Base-by-base conservation (phyloP, 768 basidiomycete genomes). In the Lactarius trivialis region DNA sequence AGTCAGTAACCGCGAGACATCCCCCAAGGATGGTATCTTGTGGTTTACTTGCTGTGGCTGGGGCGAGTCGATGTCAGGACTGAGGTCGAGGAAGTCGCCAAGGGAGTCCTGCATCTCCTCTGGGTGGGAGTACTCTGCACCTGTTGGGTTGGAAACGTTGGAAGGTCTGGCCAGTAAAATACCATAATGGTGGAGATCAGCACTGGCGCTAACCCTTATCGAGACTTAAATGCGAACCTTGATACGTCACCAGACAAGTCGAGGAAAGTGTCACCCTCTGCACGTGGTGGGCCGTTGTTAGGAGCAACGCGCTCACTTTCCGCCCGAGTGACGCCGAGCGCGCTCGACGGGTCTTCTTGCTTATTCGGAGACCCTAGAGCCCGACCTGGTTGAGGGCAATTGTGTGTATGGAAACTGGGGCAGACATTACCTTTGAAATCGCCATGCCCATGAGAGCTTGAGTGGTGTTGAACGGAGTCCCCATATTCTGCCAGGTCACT, bases 61-160 rank as follows among this genome's bases (percentile, higher is more conserved):
- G 15, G 54, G 55, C 7, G 30, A 15, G 19, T 65, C 58, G 24
- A 34, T 3, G n/a, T 60, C 64, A 15, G 55, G 1, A 24, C 54
- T 24, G 30, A 66, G 60, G 48, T 67, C 66, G 55, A 67, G 64
- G 30, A 67, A 65, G 50, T 67, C 58, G 37, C 64, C 60, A 19
- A 67, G 60, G 39, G 51, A 36, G 3, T 62, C 65, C 9, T 53
- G 63, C 48, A 61, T 39, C 36, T 61, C 64, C 33, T 57, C 65
- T 7, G 37, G 9, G 24, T 43, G 11, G 6, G 55, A 36, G 17
- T 56, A 14, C 26, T n/a, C 41, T 11, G 64, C 28, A 15, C 4
- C 7, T 21, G 32, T 8, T 39, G 64, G 50, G 43, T 37, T 51
- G 33, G 37, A 39, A 30, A 19, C 14, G 17, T 37, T 6, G 43